phyloP scores from a whole-genome alignment of 768 basidiomycete genomes.

The Trametes meyenii region DNA sequence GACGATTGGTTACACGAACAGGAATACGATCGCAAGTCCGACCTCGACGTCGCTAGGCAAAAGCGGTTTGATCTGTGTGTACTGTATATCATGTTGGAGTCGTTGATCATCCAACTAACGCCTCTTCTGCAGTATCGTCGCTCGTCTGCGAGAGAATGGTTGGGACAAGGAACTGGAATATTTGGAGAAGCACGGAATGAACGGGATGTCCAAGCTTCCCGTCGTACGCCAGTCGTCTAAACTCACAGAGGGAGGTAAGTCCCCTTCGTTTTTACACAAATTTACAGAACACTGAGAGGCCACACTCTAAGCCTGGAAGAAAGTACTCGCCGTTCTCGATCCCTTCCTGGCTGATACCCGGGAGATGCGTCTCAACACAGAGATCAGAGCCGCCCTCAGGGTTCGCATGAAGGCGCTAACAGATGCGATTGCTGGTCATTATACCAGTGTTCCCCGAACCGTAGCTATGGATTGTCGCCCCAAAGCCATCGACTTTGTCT shows the following conservation, averaged over 20 bases:
- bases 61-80: too few species aligned
- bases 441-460: not conserved
- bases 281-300: too few species aligned
- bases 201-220: not conserved
- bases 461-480: conserved; percentile 6
- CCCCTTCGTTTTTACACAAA: too few species aligned
- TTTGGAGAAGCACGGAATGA: not conserved
- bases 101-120: not conserved
- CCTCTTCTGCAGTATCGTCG: not conserved
- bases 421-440: not conserved
- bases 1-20: too few species aligned
- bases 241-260: not conserved
- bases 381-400: not conserved
- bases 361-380: not conserved
- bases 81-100: too few species aligned
- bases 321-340: not conserved
- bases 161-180: conserved; percentile 9
- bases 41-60: too few species aligned
- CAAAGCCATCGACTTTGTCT: not conserved
- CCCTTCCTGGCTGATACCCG: not conserved
- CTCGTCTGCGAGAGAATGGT: not conserved
- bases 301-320: not conserved
- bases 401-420: not conserved
- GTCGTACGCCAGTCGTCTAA: not conserved
- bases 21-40: too few species aligned